Evolutionary conservation across 768 basidiomycete genomes (phyloP).

Genomic region (Strobilomyces confusus): DNA sequence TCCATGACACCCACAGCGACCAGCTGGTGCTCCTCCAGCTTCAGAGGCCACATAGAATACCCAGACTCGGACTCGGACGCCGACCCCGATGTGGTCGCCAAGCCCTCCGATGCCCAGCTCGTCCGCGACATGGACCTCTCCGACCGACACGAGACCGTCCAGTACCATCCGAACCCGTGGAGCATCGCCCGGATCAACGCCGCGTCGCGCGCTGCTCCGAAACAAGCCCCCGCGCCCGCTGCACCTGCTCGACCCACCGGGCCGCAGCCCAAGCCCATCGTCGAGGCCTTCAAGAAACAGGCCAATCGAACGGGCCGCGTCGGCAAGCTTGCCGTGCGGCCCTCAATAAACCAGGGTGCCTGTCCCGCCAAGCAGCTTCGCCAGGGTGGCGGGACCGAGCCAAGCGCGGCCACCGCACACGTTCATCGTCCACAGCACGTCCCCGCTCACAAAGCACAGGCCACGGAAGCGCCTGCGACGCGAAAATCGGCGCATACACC

Average conservation of each 20-base stretch:
- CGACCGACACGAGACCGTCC: conserved; percentile 53
- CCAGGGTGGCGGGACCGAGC: neutral
- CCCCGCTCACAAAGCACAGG: neutral
- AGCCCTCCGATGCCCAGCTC: conserved; percentile 25
- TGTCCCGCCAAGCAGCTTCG: neutral
- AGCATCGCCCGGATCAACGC: conserved; percentile 80
- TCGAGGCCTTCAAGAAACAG: conserved; percentile 47
- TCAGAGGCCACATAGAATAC: conserved; percentile 10
- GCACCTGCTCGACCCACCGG: conserved; percentile 1
- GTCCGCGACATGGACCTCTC: conserved; percentile 58
- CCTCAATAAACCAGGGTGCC: neutral
- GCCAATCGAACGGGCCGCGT: conserved; percentile 14
- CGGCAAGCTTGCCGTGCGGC: neutral
- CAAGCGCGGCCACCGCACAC: neutral
- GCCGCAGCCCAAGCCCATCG: conserved; percentile 32
- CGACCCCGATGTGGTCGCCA: neutral
- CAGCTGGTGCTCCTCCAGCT: neutral
- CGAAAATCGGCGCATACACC: conserved; percentile 15
- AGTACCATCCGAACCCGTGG: conserved; percentile 76
- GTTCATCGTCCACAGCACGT: neutral
- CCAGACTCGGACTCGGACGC: conserved; percentile 17
- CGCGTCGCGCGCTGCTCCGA: conserved; percentile 38
- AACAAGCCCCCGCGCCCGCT: neutral
- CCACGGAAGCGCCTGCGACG: neutral
- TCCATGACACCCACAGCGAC: neutral